phyloP scores from a whole-genome alignment of 2,329 filamentous ascomycete genomes.

The Dothistroma pini region DNA sequence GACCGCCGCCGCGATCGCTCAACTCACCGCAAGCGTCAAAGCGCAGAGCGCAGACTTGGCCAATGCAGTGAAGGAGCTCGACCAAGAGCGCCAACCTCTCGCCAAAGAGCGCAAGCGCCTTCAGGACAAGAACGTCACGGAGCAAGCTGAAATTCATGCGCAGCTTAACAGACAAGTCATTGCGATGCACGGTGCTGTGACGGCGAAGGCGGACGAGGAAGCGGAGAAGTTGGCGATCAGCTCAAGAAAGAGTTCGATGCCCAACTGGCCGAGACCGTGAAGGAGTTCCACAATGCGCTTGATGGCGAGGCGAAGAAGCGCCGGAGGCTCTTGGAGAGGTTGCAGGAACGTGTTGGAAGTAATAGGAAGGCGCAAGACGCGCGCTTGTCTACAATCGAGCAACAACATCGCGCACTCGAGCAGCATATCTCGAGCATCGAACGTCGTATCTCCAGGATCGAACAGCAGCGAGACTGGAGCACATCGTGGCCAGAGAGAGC shows the following conservation, averaged over 20 bases:
- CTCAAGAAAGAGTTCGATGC: not conserved
- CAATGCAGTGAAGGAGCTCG: not conserved
- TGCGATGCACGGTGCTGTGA: not conserved
- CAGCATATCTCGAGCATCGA: not conserved
- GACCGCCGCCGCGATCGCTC: not conserved
- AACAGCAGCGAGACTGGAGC: too few relatives aligned
- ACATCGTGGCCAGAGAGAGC: too few relatives aligned
- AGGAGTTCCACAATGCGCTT: not conserved
- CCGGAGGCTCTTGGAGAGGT: not conserved
- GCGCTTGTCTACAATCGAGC: not conserved
- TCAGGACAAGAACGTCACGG: not conserved
- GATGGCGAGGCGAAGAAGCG: not conserved
- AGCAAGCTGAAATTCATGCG: not conserved
- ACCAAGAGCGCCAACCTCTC: not conserved
- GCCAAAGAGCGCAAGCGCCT: not conserved
- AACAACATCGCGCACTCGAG: not conserved
- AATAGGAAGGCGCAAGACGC: not conserved
- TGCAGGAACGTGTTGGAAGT: not conserved
- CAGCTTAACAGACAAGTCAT: not conserved
- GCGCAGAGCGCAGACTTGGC: not conserved
- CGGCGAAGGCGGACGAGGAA: not conserved
- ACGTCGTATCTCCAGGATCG: not conserved
- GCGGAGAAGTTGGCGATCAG: not conserved
- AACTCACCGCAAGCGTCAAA: not conserved
- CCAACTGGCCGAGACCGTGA: not conserved